These are phyloP conservation scores for Scheffersomyces quercinus DNA, from an alignment of 1,139 yeast species.

Conservation along the genomic window DNA sequence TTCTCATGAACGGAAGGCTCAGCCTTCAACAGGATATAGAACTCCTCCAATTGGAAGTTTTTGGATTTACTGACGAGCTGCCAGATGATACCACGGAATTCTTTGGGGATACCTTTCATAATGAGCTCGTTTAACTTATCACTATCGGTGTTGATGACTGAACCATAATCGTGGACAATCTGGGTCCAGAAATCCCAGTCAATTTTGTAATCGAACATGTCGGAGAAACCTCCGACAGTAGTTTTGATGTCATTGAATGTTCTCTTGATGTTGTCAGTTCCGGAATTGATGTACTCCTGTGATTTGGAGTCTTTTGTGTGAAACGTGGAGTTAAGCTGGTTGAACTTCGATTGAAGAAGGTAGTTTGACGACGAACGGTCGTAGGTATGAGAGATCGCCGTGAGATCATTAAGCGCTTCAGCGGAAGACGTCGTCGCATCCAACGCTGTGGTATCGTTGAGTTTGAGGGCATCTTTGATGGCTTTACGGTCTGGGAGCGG, in stretches of 20 bases:
- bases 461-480: slow-evolving; percentile 1
- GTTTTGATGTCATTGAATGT: slow-evolving; percentile 58
- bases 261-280: slow-evolving; percentile 60
- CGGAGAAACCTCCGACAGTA: slow-evolving; percentile 46
- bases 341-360: slow-evolving; percentile 38
- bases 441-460: slow-evolving; percentile 3
- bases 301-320: slow-evolving; percentile 29
- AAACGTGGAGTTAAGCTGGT: slow-evolving; percentile 30
- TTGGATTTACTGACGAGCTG: slow-evolving; percentile 85
- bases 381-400: slow-evolving; percentile 13
- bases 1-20: slow-evolving; percentile 68
- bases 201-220: slow-evolving; percentile 36
- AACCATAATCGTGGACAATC: slow-evolving; percentile 71
- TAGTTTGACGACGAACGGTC: slow-evolving; percentile 28
- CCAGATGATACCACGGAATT: slow-evolving; percentile 89
- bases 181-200: slow-evolving; percentile 92
- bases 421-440: slow-evolving; percentile 14
- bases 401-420: too few species aligned
- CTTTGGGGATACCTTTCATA: slow-evolving; percentile 77
- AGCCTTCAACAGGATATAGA: slow-evolving; percentile 52
- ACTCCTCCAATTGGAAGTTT: slow-evolving; percentile 70
- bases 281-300: slow-evolving; percentile 55
- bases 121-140: slow-evolving; percentile 60
- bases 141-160: slow-evolving; percentile 64
- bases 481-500: not conserved